Base-by-base conservation (phyloP, 139 green algal genomes). In the Closterium sp. region DNA sequence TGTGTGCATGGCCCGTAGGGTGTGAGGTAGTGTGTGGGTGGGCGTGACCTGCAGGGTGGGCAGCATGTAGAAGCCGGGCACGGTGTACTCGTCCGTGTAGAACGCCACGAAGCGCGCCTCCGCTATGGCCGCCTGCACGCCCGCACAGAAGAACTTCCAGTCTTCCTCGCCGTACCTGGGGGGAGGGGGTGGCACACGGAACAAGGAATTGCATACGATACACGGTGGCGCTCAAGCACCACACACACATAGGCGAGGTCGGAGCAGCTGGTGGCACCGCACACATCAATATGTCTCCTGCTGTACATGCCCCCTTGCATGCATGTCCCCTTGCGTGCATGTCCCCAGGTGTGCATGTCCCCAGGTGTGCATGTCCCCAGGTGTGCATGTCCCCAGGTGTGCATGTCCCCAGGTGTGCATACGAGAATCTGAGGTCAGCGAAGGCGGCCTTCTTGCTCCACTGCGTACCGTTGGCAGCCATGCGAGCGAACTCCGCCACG, bases 91-190 rank as follows among this genome's bases (percentile, higher is more conserved):
- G 32, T 90, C 87, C 21, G 87, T 84, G 28, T 90, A 34, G 21
- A 90, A 32, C 33, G 33, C 69, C 33, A 83, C 33, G 33, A 90
- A 90, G 7, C 31, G 38, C 32, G 87, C 34, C 87, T 35, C 87
- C 19, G 31, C 55, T 34, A 90, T 28, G 7, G 35, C 87, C 21
- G 32, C 34, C 35, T 90, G 87, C 21, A 35, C 34, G 31, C 35
- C 19, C 87, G 33, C 25, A n/a, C 87, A 90, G 7, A 90, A 90
- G 76, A 90, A 90, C 33, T 90, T 33, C 87, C 87, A 90, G 33
- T 76, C 87, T 4, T 83, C 87, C 33, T 90, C 87, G 4, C 55
- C 33, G 35, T 83, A 76, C 32, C 34, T 90, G 87, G 38, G 38
- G 38, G 4, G 3, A 1, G 4, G 4, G 38, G 19, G 38, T 7